Percentiles rank a stretch among this genome's conserved stretches.
Conservation (phyloP, 345 rosid species). For the Geranium brycei region DNA sequence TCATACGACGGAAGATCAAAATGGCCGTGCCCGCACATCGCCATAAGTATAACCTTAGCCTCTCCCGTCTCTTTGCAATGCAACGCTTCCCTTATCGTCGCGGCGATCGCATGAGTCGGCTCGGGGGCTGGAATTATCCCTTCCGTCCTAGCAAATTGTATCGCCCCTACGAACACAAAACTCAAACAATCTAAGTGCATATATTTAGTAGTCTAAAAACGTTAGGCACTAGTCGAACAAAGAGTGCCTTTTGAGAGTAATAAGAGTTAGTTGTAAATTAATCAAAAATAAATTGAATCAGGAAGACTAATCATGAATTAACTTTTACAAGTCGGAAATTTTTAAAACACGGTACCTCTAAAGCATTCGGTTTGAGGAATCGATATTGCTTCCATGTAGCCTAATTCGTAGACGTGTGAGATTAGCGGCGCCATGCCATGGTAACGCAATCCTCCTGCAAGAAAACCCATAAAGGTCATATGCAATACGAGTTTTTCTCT, state of each 20-base stretch:
- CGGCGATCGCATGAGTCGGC: conserved; percentile 89
- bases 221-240: no score
- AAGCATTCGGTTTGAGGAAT: conserved; percentile 84
- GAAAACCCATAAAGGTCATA: no score
- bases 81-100: conserved; percentile 80
- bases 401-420: conserved; percentile 73
- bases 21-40: conserved; percentile 97
- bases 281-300: no score
- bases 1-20: conserved; percentile 77
- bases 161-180: conserved; percentile 45
- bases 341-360: conserved; percentile 56
- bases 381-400: conserved; percentile 77
- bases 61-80: conserved; percentile 69
- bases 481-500: no score
- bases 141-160: conserved; percentile 74
- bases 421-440: conserved; percentile 92
- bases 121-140: conserved; percentile 91
- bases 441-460: conserved; percentile 81
- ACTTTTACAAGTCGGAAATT: no score
- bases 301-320: no score
- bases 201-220: neutral
- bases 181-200: neutral
- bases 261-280: no score
- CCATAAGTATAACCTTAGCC: conserved; percentile 73
- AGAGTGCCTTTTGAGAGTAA: no score